These are phyloP conservation scores for Cytospora paraplurivora DNA, from an alignment of 2,329 filamentous ascomycete species.

Conservation along the genomic window DNA sequence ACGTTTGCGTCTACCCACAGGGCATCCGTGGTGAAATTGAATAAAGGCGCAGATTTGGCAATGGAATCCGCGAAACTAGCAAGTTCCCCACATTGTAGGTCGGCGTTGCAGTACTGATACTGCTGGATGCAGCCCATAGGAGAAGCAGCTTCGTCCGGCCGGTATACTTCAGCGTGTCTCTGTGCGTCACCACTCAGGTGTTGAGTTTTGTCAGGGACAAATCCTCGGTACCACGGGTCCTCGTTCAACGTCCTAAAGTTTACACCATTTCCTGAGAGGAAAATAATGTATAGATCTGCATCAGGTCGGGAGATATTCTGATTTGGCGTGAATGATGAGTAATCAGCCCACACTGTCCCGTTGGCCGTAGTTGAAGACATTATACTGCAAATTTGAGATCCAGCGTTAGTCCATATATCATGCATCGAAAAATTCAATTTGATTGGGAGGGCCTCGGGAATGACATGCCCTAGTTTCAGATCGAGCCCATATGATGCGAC, in stretches of 20 bases:
- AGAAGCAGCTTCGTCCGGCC: conserved; percentile 22
- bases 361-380: neutral
- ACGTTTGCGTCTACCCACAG: fast-evolving
- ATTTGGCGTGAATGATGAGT: neutral
- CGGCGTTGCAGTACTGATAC: conserved; percentile 23
- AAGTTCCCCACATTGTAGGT: neutral
- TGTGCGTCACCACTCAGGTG: too few relatives aligned
- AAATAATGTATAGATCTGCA: conserved; percentile 12
- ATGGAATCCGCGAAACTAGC: neutral
- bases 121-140: conserved; percentile 22
- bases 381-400: neutral
- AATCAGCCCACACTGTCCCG: neutral
- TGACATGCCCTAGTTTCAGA: neutral
- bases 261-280: conserved; percentile 20
- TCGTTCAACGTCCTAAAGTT: neutral
- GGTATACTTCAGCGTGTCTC: neutral
- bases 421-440: too few relatives aligned
- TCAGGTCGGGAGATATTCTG: neutral
- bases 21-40: neutral
- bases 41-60: neutral
- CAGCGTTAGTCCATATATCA: neutral
- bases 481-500: fast-evolving
- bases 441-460: neutral
- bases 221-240: conserved; percentile 24
- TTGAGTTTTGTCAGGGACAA: neutral